phyloP scores from a whole-genome alignment of 768 basidiomycete genomes.

The Kwoniella botswanensis region DNA sequence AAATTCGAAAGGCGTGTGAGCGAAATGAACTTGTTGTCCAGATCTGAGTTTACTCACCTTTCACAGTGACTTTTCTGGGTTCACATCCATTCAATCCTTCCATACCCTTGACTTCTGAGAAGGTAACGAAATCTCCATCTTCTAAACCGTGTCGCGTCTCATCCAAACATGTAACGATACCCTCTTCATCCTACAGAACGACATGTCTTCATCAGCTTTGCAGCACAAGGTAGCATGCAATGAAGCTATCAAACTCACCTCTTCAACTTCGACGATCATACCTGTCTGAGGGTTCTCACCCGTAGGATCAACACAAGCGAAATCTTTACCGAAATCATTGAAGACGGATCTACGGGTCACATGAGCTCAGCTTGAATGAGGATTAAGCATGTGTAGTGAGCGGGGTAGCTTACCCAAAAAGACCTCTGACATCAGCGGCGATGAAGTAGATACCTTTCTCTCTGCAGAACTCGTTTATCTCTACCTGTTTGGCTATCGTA shows the following conservation, averaged over 20 bases:
- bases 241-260: slow-evolving; percentile 62
- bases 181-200: slow-evolving; percentile 72
- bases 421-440: slow-evolving; percentile 84
- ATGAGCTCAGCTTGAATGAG: neutral
- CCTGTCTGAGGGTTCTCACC: slow-evolving; percentile 91
- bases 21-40: neutral
- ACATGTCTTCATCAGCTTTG: slow-evolving; percentile 20
- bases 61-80: slow-evolving; percentile 87
- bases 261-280: slow-evolving; percentile 93
- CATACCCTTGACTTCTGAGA: slow-evolving; percentile 95
- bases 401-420: slow-evolving; percentile 76
- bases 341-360: slow-evolving; percentile 73
- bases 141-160: slow-evolving; percentile 98
- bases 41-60: slow-evolving; percentile 61
- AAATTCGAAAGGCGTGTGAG: neutral
- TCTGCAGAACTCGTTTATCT: slow-evolving; percentile 96
- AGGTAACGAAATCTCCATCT: slow-evolving; percentile 97
- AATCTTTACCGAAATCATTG: slow-evolving; percentile 94
- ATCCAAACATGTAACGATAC: slow-evolving; percentile 93
- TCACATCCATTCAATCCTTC: slow-evolving; percentile 85
- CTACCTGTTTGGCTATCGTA: slow-evolving; percentile 78
- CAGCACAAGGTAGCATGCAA: neutral
- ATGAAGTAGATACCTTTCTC: slow-evolving; percentile 87
- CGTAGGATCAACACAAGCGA: slow-evolving; percentile 96
- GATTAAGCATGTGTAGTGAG: neutral